These are phyloP conservation scores for Phytophthora ohioensis DNA, from an alignment of 352 stramenopile genomes.

Conservation along the genomic window DNA sequence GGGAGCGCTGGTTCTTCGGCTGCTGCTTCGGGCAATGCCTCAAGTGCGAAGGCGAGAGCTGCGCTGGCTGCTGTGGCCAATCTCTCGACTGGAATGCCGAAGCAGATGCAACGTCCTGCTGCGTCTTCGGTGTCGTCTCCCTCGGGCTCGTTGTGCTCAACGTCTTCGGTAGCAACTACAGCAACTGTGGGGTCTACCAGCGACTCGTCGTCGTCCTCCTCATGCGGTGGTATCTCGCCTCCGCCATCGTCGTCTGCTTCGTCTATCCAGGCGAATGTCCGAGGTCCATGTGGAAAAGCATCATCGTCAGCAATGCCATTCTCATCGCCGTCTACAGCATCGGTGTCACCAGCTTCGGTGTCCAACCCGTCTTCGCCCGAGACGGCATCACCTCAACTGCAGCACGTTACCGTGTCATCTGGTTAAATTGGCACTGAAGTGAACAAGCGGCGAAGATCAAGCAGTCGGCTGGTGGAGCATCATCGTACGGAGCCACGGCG, in stretches of 20 bases:
- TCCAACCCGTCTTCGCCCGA: conserved; percentile 59
- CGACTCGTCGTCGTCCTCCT: conserved; percentile 44
- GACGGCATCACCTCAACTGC: conserved; percentile 56
- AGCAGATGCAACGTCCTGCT: conserved; percentile 29
- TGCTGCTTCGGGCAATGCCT: conserved; percentile 13
- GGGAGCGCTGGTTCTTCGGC: conserved; percentile 9
- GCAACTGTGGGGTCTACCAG: conserved; percentile 39
- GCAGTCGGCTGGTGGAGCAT: conserved; percentile 32
- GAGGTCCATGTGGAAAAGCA: conserved; percentile 59
- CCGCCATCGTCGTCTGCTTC: conserved; percentile 27
- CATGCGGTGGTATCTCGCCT: conserved; percentile 29
- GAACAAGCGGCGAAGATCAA: conserved; percentile 21
- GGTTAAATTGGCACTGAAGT: conserved; percentile 43
- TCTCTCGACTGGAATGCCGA: conserved; percentile 36
- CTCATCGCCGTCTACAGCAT: conserved; percentile 44
- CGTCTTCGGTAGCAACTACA: conserved; percentile 32
- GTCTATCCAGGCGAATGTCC: conserved; percentile 43
- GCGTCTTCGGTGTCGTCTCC: conserved; percentile 34
- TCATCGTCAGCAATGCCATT: conserved; percentile 55
- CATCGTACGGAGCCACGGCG: conserved; percentile 36
- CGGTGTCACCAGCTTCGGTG: conserved; percentile 45
- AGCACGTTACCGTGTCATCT: conserved; percentile 78
- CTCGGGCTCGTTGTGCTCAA: conserved; percentile 36
- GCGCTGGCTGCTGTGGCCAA: conserved; percentile 27
- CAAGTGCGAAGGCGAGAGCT: conserved; percentile 23